A percentile compares a stretch with the other conserved stretches of the same genome.
phyloP scores from a whole-genome alignment of 495 filamentous ascomycete genomes.

The Penicilliopsis zonata region DNA sequence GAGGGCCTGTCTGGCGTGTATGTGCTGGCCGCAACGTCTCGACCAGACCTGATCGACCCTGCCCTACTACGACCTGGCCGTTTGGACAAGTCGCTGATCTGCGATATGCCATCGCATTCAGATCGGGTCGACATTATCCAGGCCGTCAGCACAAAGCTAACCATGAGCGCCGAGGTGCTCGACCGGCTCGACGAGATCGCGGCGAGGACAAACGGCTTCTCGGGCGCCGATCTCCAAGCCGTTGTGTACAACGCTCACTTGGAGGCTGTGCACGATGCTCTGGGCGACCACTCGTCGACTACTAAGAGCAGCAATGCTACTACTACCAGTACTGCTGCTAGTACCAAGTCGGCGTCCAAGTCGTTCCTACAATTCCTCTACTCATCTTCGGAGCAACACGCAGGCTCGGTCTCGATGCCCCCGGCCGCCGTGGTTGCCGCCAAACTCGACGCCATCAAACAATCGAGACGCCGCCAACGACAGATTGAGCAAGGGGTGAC shows the following conservation, averaged over 20 bases:
- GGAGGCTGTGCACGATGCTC: conserved; percentile 88
- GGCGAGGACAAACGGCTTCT: conserved; percentile 73
- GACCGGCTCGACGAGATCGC: conserved; percentile 53
- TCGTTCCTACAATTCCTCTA: conserved; percentile 79
- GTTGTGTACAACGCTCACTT: conserved; percentile 93
- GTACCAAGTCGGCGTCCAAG: conserved; percentile 18
- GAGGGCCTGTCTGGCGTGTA: conserved; percentile 92
- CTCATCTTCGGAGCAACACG: conserved; percentile 43
- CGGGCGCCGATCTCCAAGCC: conserved; percentile 88
- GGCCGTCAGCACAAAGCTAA: conserved; percentile 68
- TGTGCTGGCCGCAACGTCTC: conserved; percentile 81
- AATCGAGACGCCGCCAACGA: conserved; percentile 47
- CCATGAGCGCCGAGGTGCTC: conserved; percentile 47
- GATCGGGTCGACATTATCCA: conserved; percentile 81
- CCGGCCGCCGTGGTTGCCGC: conserved; percentile 57
- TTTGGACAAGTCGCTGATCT: conserved; percentile 81
- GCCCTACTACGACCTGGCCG: conserved; percentile 81
- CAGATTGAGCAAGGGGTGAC: conserved; percentile 34
- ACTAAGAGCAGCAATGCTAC: conserved; percentile 19
- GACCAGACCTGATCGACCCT: conserved; percentile 91
- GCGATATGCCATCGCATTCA: conserved; percentile 66
- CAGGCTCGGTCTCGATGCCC: conserved; percentile 35
- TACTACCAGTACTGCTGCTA: conserved; percentile 16
- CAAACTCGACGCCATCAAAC: conserved; percentile 65
- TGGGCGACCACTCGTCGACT: conserved; percentile 48